A percentile compares a stretch with the other conserved stretches of the same genome.
These are phyloP conservation scores for Neurospora sp. DNA, from an alignment of 495 filamentous ascomycete genomes.

Conservation along the genomic window DNA sequence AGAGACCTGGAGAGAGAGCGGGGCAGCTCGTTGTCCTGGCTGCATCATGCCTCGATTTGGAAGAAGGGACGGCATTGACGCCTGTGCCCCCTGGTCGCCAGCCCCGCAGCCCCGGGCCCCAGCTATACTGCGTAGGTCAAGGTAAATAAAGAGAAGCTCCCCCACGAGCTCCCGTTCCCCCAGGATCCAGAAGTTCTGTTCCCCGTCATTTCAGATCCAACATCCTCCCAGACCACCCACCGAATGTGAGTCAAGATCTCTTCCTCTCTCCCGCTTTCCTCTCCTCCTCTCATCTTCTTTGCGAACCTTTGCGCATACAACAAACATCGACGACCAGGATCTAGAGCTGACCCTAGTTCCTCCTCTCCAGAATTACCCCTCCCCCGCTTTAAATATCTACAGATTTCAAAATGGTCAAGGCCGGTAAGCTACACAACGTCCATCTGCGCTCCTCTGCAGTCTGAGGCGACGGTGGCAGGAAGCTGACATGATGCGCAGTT, in stretches of 20 bases:
- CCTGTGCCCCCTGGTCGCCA: neutral
- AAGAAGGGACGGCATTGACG: neutral
- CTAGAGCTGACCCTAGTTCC: slow-evolving; percentile 6
- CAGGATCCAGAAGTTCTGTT: neutral
- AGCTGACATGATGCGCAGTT: slow-evolving; percentile 44
- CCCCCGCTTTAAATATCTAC: slow-evolving; percentile 9
- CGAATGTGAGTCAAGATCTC: neutral
- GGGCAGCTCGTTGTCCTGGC: neutral
- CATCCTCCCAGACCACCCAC: neutral
- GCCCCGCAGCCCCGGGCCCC: neutral
- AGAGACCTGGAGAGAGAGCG: neutral
- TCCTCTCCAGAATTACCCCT: slow-evolving; percentile 11
- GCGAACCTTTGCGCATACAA: neutral
- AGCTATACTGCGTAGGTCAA: neutral
- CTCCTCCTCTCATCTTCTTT: neutral
- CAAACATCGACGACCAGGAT: neutral
- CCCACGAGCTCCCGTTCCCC: neutral
- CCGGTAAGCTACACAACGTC: slow-evolving; percentile 46
- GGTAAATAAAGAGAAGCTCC: neutral
- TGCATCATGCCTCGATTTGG: neutral
- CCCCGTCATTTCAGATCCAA: neutral
- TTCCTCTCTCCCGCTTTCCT: neutral
- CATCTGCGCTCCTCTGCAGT: neutral
- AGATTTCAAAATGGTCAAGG: slow-evolving; percentile 68
- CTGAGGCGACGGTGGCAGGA: neutral